Evolutionary conservation across 1,284 basidiomycete genomes (phyloP).

Genomic region (Tylopilus orsonianus): DNA sequence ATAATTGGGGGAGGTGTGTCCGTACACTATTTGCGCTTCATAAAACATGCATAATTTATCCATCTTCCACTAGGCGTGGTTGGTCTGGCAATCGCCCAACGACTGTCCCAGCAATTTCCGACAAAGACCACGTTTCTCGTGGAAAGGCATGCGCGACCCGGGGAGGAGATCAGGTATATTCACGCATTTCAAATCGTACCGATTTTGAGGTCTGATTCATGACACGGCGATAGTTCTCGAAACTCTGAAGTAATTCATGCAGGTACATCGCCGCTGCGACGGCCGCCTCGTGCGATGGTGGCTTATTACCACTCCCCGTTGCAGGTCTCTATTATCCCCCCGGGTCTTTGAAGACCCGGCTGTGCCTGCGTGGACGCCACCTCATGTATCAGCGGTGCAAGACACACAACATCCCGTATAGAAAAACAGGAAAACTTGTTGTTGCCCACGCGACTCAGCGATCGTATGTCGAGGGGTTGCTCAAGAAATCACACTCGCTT

Average conservation of each 20-base stretch:
- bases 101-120: conserved; percentile 67
- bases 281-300: not conserved
- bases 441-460: conserved; percentile 70
- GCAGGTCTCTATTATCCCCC: conserved; percentile 83
- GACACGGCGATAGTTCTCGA: conserved; percentile 62
- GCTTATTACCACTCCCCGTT: not conserved
- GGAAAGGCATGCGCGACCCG: conserved; percentile 73
- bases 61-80: conserved; percentile 61
- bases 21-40: not conserved
- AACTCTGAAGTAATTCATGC: conserved; percentile 98
- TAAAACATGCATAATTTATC: not conserved
- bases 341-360: conserved; percentile 80
- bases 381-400: conserved; percentile 82
- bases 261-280: conserved; percentile 42
- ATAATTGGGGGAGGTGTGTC: conserved; percentile 85
- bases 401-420: conserved; percentile 63
- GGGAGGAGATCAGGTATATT: conserved; percentile 80
- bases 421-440: conserved; percentile 86
- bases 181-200: not conserved
- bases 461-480: conserved; percentile 69
- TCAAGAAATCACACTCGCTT: conserved; percentile 60
- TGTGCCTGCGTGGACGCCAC: conserved; percentile 87
- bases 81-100: conserved; percentile 85
- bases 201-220: not conserved
- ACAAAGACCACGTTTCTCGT: conserved; percentile 81